These are phyloP conservation scores for Botrytis squamosa DNA, from an alignment of 2,329 filamentous ascomycete genomes.

Conservation along the genomic window DNA sequence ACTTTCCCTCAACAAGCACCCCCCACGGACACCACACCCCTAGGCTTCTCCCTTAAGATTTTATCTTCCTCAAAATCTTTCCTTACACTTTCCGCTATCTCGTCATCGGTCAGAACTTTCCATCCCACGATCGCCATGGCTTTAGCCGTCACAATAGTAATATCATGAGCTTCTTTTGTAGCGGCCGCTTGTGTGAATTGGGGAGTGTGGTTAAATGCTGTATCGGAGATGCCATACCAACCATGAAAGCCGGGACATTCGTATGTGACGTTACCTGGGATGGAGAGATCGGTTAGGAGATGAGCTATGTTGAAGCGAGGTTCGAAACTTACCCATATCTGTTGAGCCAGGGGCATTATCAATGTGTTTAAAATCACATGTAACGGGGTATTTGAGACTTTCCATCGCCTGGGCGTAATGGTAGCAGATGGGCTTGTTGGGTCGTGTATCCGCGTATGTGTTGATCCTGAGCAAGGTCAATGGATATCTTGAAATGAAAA, in stretches of 20 bases:
- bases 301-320: constrained; percentile 24
- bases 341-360: constrained; percentile 28
- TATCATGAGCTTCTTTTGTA: constrained; percentile 33
- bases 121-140: constrained; percentile 46
- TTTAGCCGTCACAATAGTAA: constrained; percentile 31
- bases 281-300: constrained; percentile 51
- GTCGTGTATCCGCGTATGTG: constrained; percentile 29
- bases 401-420: constrained; percentile 28
- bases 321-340: constrained; percentile 34
- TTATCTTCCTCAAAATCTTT: constrained; percentile 41
- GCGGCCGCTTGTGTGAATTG: constrained; percentile 43
- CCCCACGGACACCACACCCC: background rate
- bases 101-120: constrained; percentile 47
- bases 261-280: constrained; percentile 55
- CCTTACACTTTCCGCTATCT: constrained; percentile 46
- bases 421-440: constrained; percentile 28
- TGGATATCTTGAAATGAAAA: background rate
- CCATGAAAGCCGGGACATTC: constrained; percentile 55
- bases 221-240: constrained; percentile 51
- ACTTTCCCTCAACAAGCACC: background rate
- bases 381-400: constrained; percentile 21
- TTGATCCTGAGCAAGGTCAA: constrained; percentile 23
- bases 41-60: background rate
- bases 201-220: constrained; percentile 52
- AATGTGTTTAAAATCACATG: constrained; percentile 21